These are phyloP conservation scores for Emiliania huxleyi DNA, from an alignment of 78 protist species.

Conservation along the genomic window DNA sequence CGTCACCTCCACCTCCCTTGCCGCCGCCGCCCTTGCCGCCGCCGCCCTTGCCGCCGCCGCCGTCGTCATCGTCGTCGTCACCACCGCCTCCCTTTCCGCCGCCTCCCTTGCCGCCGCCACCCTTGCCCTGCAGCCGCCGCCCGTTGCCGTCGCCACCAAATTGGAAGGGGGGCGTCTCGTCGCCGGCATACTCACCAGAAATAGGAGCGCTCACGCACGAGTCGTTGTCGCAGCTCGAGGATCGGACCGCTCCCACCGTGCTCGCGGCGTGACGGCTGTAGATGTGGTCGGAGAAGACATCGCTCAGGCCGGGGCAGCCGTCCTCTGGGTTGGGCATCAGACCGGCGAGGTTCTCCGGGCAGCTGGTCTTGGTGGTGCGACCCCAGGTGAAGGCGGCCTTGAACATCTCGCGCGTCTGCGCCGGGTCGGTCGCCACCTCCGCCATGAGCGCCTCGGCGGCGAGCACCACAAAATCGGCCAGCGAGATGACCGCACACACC, in stretches of 20 bases:
- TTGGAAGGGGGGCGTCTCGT: not conserved
- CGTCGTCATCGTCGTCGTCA: no score
- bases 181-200: not conserved
- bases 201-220: not conserved
- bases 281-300: not conserved
- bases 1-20: no score
- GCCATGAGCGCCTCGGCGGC: not conserved
- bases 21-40: no score
- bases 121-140: no score
- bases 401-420: not conserved
- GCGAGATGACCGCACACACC: not conserved
- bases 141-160: no score
- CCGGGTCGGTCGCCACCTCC: not conserved
- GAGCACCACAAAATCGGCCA: not conserved
- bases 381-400: not conserved
- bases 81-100: no score
- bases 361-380: not conserved
- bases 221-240: not conserved
- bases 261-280: not conserved
- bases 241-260: not conserved
- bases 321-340: not conserved
- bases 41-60: no score
- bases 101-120: no score
- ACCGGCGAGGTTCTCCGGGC: not conserved
- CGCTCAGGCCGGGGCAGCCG: not conserved